A percentile compares a stretch with the other conserved stretches of the same genome.
These are phyloP conservation scores for Conticribra weissflogii DNA, from an alignment of 108 stramenopile genomes.

Conservation along the genomic window DNA sequence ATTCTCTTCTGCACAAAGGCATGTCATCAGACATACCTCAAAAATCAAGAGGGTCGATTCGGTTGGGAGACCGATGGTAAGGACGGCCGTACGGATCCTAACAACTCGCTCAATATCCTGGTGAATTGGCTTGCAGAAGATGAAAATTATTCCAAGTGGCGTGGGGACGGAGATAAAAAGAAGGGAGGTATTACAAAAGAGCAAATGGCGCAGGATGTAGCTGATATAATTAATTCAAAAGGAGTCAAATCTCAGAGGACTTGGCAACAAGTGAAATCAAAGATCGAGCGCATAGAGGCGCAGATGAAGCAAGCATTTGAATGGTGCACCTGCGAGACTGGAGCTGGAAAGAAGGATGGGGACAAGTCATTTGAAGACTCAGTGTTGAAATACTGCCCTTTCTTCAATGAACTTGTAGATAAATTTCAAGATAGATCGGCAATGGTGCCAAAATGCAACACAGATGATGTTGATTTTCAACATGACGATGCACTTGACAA, in stretches of 20 bases:
- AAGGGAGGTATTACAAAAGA: not conserved
- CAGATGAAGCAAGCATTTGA: not conserved
- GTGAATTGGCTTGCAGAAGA: not conserved
- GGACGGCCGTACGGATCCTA: not conserved
- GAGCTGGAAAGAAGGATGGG: no score
- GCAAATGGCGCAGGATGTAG: not conserved
- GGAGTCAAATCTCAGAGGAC: not conserved
- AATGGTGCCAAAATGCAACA: no score
- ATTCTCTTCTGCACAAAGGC: no score
- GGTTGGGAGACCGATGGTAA: conserved; percentile 7
- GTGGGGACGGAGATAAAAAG: no score
- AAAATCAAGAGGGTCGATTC: no score
- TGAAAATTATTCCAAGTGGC: conserved; percentile 1
- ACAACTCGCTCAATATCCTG: not conserved
- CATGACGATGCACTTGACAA: no score
- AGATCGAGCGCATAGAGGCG: conserved; percentile 1
- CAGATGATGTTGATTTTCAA: no score
- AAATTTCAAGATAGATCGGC: no score
- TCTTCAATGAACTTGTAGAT: no score
- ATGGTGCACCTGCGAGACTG: not conserved
- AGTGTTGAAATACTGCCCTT: no score
- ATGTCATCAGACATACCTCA: no score
- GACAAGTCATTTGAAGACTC: no score
- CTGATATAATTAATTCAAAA: conserved; percentile 2
- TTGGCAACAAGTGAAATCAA: not conserved